Percentiles rank a stretch among this genome's conserved stretches.
Evolutionary conservation across 2,329 filamentous ascomycete genomes (phyloP).

Genomic region (Apiospora sp.): DNA sequence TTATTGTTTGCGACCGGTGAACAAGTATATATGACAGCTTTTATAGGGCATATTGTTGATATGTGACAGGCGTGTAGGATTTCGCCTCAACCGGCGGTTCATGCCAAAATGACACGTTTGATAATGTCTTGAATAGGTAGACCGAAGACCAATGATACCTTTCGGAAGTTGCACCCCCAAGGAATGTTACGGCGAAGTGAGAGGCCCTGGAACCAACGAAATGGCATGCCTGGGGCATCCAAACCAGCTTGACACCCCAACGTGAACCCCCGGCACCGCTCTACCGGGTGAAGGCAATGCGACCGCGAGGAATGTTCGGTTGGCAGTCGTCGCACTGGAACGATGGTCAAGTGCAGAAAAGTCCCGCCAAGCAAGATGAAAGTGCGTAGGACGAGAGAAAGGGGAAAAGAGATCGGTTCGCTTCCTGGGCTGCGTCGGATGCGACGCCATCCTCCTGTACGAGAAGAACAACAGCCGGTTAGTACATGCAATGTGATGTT

Average conservation of each 20-base stretch:
- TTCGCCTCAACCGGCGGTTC: not conserved
- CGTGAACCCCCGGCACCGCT: not conserved
- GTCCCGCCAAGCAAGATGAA: too few species aligned
- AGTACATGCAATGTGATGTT: not conserved
- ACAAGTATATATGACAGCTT: too few species aligned
- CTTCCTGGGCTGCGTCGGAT: not conserved
- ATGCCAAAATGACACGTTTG: not conserved
- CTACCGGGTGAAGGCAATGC: not conserved
- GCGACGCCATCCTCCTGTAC: not conserved
- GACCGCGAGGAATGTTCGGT: not conserved
- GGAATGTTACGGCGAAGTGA: not conserved
- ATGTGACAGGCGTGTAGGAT: not conserved
- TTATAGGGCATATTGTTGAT: not conserved
- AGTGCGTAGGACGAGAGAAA: not conserved
- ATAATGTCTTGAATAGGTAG: not conserved
- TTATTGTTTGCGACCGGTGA: not conserved
- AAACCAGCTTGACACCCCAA: not conserved
- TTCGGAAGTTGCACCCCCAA: not conserved
- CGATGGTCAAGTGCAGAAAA: too few species aligned
- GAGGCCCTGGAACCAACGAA: not conserved
- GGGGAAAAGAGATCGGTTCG: not conserved
- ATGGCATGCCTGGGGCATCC: not conserved
- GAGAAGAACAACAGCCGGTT: not conserved
- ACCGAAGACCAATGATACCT: not conserved
- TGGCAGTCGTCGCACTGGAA: not conserved